A percentile compares a stretch with the other conserved stretches of the same genome.
phyloP scores from a whole-genome alignment of 2,329 filamentous ascomycete species.

The Exophiala oligosperma region DNA sequence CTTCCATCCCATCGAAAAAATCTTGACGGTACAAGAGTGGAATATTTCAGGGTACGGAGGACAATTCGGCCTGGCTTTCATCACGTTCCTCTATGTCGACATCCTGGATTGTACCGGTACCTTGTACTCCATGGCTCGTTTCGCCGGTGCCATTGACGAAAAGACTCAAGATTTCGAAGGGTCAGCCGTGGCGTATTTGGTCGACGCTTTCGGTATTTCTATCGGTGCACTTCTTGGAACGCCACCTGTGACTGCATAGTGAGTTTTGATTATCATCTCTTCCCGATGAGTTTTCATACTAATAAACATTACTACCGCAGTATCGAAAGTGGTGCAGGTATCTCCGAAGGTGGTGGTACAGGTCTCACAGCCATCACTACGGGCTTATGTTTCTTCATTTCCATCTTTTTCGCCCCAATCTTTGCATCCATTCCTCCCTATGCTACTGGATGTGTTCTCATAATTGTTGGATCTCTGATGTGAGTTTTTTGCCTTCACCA shows the following conservation, averaged over 20 bases:
- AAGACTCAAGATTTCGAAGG: slow-evolving; percentile 85
- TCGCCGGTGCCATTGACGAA: slow-evolving; percentile 76
- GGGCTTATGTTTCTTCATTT: slow-evolving; percentile 81
- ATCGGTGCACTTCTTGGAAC: slow-evolving; percentile 76
- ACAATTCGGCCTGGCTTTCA: slow-evolving; percentile 78
- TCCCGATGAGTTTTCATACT: no score
- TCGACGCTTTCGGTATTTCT: slow-evolving; percentile 77
- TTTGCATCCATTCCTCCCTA: slow-evolving; percentile 87
- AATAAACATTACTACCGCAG: no score
- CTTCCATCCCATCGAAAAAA: slow-evolving; percentile 73
- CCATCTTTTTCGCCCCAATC: slow-evolving; percentile 86
- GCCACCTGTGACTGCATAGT: slow-evolving; percentile 78
- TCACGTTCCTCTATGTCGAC: slow-evolving; percentile 89
- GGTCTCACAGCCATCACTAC: slow-evolving; percentile 79
- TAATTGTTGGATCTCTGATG: slow-evolving; percentile 89
- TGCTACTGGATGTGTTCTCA: slow-evolving; percentile 85
- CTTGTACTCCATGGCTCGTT: slow-evolving; percentile 85
- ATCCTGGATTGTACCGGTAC: slow-evolving; percentile 86
- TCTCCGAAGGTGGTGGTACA: slow-evolving; percentile 82
- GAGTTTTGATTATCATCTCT: no score
- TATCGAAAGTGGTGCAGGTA: slow-evolving; percentile 85
- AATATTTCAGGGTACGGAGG: slow-evolving; percentile 66
- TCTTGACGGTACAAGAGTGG: slow-evolving; percentile 73
- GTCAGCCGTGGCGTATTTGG: slow-evolving; percentile 77
- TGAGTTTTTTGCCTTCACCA: slow-evolving; percentile 44